Conservation (phyloP, 805 yeast genomes). For the Kuraishia floccosa region DNA sequence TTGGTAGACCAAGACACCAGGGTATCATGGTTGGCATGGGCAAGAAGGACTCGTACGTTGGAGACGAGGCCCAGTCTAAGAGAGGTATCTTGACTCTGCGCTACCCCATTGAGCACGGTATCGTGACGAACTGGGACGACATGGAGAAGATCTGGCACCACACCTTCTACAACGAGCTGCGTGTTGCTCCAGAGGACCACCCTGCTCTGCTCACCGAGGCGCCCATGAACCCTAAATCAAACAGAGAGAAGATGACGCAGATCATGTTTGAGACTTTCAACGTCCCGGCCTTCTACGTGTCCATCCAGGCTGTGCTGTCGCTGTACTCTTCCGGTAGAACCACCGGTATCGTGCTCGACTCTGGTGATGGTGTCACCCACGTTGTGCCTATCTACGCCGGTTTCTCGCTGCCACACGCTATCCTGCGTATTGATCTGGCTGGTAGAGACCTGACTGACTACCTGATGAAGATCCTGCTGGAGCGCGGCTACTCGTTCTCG, state of each 20-base stretch:
- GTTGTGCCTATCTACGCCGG: conserved; percentile 99
- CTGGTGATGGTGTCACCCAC: conserved; percentile 99
- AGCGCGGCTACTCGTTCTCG: conserved; percentile 98
- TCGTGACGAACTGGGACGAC: conserved; percentile 99
- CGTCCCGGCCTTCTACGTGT: conserved; percentile 98
- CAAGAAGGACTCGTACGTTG: conserved; percentile 99
- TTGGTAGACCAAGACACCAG: conserved; percentile 99
- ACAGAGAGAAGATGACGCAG: conserved; percentile 99
- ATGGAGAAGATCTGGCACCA: conserved; percentile 99
- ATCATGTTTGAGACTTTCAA: conserved; percentile 98
- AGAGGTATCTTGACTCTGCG: conserved; percentile 98
- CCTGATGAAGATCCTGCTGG: conserved; percentile 96
- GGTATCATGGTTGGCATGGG: conserved; percentile 99
- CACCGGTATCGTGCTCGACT: conserved; percentile 98
- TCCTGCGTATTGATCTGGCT: conserved; percentile 96
- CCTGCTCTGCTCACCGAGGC: conserved; percentile 99
- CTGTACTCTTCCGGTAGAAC: conserved; percentile 99
- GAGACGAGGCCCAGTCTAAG: conserved; percentile 99
- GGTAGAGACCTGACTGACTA: conserved; percentile 99
- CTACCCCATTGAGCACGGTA: conserved; percentile 99
- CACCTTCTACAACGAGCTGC: conserved; percentile 98
- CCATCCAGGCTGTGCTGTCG: conserved; percentile 97
- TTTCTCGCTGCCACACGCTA: conserved; percentile 98
- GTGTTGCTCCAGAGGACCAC: conserved; percentile 99
- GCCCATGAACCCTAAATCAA: conserved; percentile 98